Evolutionary conservation across 345 rosid species (phyloP), one percentile per base, ranked within the genome.

Genomic region (Barbarea vulgaris): DNA sequence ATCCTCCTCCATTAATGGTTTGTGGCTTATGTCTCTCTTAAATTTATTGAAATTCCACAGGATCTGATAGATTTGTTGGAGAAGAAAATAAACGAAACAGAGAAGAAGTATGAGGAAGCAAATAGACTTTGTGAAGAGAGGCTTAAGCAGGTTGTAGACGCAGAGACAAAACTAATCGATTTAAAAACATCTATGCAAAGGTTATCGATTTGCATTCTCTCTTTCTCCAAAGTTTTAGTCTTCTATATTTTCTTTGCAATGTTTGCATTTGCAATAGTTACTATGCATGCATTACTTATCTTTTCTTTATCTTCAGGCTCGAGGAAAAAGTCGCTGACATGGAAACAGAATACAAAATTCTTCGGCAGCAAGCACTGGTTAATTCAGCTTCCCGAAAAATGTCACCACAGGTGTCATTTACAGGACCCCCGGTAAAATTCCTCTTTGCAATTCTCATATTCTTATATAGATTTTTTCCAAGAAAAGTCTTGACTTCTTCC

Each of bases 131-230:
- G 92, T 69, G 96, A 92, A 77, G 93, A 90, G 78, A 82, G 96
- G 68, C 80, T 88, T 81, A 78, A 87, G 85, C 94, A 90, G 80
- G 92, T 93, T 75, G 10, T 74, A 81, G 91, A 85, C 18, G 82
- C 97, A 57, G 97, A 95, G 83, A 77, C 90, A 36, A 92, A 86
- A 82, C 84, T 90, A 70, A 94, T 92, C 64, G 90, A 90, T 73
- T 80, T 95, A 67, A 92, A 95, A 89, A 89, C 95, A 81, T 64
- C 79, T 19, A 89, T 86, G 93, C 97, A 95, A 74, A 90, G 91
- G 99, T 95, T 55, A 5, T 71, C 12, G 3, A 48, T 72, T 10
- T 34, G 36, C 36, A 46, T 37, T 34, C 56, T 52, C 48, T 33
- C 57, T 36, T 41, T 48, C 27, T n/a, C 75, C 52, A 55, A 64